Evolutionary conservation across 257 asterid species (phyloP), one percentile per base, ranked within the genome.

Genomic region (Przewalskia tangutica): DNA sequence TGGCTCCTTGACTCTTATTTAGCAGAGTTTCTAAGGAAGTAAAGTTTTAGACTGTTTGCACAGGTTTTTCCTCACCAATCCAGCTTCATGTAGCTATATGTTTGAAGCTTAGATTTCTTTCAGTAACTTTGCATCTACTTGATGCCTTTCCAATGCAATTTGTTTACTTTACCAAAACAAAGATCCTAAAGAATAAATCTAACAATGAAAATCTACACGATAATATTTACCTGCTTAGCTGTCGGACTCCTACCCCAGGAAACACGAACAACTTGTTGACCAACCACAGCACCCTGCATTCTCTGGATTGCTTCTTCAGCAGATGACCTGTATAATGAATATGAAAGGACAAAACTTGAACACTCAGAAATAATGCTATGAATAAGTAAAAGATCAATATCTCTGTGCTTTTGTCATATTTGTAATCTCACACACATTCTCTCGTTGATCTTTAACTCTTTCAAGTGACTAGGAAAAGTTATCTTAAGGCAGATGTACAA

Each of bases 291-390:
- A 68, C 98, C 95, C 84, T 92, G 97, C 98, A 95, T 92, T 85
- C 98, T 90, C 89, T 91, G 98, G 86, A 95, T 95, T 73, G 98
- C 90, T 88, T 93, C 98, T 88, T 95, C 98, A 46, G 98, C 98
- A 77, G 97, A 95, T 55, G 94, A 54, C 89, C 97, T 94, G 80
- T 60, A 54, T 65, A 77, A 75, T 68, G 79, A 83, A 85, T 38
- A 78, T 62, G 78, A 81, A 60, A 27, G 53, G 48, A 80, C 17
- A 50, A 73, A 85, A 80, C 79, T 48, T 23, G 16, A 71, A 85
- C 66, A 67, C 40, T 34, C 70, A 70, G 55, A 77, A 62, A 42
- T 16, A 64, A 48, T 12, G 13, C 20, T 27, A 32, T 2, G 17
- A 65, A 79, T 42, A 50, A 79, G 58, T 60, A 79, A 79, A 55